These are phyloP conservation scores for Suillus sp. DNA, from an alignment of 768 basidiomycete genomes.

Conservation along the genomic window DNA sequence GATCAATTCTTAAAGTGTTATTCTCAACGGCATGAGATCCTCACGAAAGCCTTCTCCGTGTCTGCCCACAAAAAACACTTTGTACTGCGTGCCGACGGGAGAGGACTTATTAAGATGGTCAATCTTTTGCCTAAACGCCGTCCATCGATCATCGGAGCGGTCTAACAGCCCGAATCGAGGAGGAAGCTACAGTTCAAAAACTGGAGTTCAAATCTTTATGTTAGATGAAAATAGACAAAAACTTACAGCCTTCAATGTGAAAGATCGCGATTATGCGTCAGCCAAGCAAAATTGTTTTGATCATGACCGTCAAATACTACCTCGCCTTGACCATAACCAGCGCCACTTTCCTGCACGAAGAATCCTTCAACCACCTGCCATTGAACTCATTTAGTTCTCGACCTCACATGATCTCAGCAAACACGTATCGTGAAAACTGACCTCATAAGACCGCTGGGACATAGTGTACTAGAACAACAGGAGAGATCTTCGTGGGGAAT, in stretches of 20 bases:
- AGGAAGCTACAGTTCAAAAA: conserved; percentile 43
- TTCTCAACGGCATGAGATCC: conserved; percentile 42
- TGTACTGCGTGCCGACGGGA: conserved; percentile 47
- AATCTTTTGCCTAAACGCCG: conserved; percentile 43
- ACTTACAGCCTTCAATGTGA: conserved; percentile 1
- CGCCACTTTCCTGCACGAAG: conserved; percentile 1
- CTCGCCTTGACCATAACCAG: not conserved
- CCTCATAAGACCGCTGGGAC: conserved; percentile 8
- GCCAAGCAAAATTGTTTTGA: not conserved
- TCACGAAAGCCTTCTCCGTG: conserved; percentile 77
- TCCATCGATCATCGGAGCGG: conserved; percentile 50
- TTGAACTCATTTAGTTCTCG: not conserved
- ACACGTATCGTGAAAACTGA: not conserved
- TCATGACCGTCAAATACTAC: not conserved
- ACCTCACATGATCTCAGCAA: not conserved
- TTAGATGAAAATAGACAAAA: not conserved
- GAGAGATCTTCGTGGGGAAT: not conserved
- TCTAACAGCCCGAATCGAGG: conserved; percentile 63
- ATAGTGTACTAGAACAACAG: not conserved
- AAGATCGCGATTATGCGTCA: not conserved
- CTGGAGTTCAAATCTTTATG: not conserved
- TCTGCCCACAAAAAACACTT: conserved; percentile 64
- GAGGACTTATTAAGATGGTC: conserved; percentile 47
- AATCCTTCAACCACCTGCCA: conserved; percentile 9
- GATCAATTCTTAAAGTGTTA: conserved; percentile 50